Evolutionary conservation across 495 filamentous ascomycete species (phyloP), one percentile per base, ranked within the genome.

Genomic region (Neurospora terricola): DNA sequence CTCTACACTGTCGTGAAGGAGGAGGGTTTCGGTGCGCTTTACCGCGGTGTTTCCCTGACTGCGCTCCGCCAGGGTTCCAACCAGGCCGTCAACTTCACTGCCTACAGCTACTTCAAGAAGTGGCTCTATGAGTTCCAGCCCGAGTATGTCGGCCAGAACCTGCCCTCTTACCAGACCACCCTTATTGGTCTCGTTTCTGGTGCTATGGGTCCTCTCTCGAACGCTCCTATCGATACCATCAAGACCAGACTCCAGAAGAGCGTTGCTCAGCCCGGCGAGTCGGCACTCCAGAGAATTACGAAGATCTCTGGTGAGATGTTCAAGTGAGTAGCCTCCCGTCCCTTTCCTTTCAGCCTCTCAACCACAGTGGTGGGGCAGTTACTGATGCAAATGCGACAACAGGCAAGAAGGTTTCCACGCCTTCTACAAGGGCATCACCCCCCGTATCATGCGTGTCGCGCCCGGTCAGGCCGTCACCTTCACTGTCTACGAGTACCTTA

Each of bases 381-480:
- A 66, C 38, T 68, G 12, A 73, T 34, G 70, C 48, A 59, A 48
- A 71, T 62, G 43, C 12, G 62, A 38, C 12, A 43, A 71, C 74
- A 88, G 86, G 72, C 91, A 95, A 82, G 96, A 99, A 82, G 96
- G 96, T 12, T 85, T 92, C 73, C 89, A 92, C 69, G 95, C 95
- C 12, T 99, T 99, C 86, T 99, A 98, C 86, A 98, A 97, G 88
- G 96, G 96, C 74, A 98, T 99, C 82, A 99, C 96, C 71, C 96
- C 96, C 10, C 88, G 96, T 73, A 92, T 99, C 74, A 98, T 98
- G 95, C 88, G 96, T 76, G 96, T 99, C 39, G 96, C 96, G 38
- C 96, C 96, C 16, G 96, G 96, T 70, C 96, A 99, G 85, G 96
- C 96, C 36, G 96, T 99, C 38, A 99, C 96, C 1, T 99, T 98